Evolutionary conservation across 2,329 filamentous ascomycete species (phyloP).

Genomic region (Lithohypha guttulata): DNA sequence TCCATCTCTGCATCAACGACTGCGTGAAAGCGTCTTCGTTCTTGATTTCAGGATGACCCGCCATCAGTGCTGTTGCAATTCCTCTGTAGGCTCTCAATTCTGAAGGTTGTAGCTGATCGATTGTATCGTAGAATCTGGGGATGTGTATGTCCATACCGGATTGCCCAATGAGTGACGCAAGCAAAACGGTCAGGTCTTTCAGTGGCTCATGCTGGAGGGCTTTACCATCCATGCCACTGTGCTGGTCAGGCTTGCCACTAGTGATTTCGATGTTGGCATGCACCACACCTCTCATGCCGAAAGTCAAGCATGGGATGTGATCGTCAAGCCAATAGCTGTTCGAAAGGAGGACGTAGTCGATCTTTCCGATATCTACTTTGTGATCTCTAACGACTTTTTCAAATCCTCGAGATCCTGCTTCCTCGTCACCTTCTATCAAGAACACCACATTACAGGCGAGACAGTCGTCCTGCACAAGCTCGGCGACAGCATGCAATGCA

Average conservation of each 20-base stretch:
- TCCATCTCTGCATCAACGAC: conserved; percentile 86
- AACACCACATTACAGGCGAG: conserved; percentile 85
- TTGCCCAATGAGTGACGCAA: conserved; percentile 70
- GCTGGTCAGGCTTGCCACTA: conserved; percentile 75
- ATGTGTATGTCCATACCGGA: conserved; percentile 67
- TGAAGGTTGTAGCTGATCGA: conserved; percentile 61
- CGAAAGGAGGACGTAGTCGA: conserved; percentile 89
- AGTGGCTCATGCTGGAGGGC: conserved; percentile 77
- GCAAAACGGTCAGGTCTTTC: conserved; percentile 75
- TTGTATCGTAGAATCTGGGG: conserved; percentile 77
- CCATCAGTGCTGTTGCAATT: conserved; percentile 66
- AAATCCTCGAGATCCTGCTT: conserved; percentile 86
- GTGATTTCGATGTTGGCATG: conserved; percentile 85
- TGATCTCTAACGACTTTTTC: conserved; percentile 68
- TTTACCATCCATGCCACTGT: conserved; percentile 94
- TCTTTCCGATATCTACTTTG: conserved; percentile 73
- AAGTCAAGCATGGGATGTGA: conserved; percentile 87
- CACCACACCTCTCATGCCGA: conserved; percentile 84
- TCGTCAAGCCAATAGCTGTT: conserved; percentile 99
- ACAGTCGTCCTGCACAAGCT: conserved; percentile 71
- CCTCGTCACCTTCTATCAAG: conserved; percentile 92
- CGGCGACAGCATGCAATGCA: conserved; percentile 84
- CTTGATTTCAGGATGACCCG: conserved; percentile 55
- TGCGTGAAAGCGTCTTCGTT: conserved; percentile 62
- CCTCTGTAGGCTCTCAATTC: conserved; percentile 76